These are phyloP conservation scores for Citrus unshiu DNA, from an alignment of 345 rosid species.

Conservation along the genomic window DNA sequence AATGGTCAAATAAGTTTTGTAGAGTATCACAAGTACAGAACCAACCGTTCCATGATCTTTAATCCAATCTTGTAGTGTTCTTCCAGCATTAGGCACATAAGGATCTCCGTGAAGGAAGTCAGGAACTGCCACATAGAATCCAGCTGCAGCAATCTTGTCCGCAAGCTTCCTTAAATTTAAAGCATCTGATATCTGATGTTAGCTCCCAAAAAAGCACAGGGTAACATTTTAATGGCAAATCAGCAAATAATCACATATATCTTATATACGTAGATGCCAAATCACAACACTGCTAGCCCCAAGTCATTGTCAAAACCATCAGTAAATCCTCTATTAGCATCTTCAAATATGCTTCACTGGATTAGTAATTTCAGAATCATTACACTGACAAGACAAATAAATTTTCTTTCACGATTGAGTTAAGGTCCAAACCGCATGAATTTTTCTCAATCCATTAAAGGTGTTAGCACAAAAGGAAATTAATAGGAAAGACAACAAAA, in stretches of 20 bases:
- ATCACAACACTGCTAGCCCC: not conserved
- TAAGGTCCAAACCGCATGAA: not conserved
- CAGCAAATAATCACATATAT: not conserved
- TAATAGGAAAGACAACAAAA: not conserved
- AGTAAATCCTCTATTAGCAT: not conserved
- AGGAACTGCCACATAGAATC: conserved; percentile 64
- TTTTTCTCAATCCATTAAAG: not conserved
- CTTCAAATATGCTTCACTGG: not conserved
- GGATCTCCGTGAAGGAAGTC: conserved; percentile 72
- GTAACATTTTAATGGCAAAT: not conserved
- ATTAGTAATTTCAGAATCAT: not conserved
- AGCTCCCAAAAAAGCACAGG: not conserved
- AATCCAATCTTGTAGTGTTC: conserved; percentile 51
- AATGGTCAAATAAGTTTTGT: not conserved
- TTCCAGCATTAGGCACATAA: conserved; percentile 35
- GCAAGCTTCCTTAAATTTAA: conserved; percentile 56
- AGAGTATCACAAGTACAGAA: conserved; percentile 10
- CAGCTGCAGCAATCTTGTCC: conserved; percentile 74
- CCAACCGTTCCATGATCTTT: conserved; percentile 65
- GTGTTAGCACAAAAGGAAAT: not conserved
- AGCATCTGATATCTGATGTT: not conserved
- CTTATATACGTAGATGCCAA: not conserved
- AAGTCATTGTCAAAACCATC: not conserved
- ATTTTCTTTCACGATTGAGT: not conserved
- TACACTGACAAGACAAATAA: not conserved